These are phyloP conservation scores for peach (Prunus persica) DNA, from an alignment of 306 rosid genomes.

Conservation along the genomic window DNA sequence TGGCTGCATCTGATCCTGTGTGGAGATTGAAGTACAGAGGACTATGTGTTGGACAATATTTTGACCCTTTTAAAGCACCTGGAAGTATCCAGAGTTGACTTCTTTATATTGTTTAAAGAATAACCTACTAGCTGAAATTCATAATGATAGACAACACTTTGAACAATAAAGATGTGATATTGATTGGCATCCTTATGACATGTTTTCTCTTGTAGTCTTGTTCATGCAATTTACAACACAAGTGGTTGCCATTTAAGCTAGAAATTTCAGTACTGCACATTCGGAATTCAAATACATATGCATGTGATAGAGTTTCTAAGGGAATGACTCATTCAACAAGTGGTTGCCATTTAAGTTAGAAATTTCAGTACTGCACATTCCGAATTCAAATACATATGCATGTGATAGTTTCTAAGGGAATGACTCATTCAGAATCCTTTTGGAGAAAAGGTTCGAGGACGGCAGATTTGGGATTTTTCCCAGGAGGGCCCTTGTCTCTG, in stretches of 20 bases:
- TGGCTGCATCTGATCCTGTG: conserved; percentile 48
- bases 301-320: conserved; percentile 13
- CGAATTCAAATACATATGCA: conserved; percentile 19
- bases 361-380: conserved; percentile 16
- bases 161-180: conserved; percentile 13
- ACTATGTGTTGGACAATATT: neutral
- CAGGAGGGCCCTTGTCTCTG: conserved; percentile 93
- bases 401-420: conserved; percentile 12
- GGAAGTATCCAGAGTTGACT: conserved; percentile 19
- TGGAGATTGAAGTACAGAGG: conserved; percentile 28
- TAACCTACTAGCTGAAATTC: conserved; percentile 7
- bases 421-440: conserved; percentile 36
- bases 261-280: conserved; percentile 15
- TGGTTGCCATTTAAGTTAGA: neutral
- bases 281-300: conserved; percentile 20
- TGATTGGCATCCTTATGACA: conserved; percentile 8
- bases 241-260: neutral
- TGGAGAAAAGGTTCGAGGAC: conserved; percentile 67
- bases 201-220: neutral
- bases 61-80: conserved; percentile 9
- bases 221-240: neutral
- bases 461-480: conserved; percentile 74
- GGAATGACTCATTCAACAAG: conserved; percentile 11
- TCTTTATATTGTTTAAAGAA: conserved; percentile 11
- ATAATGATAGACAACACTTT: conserved; percentile 16